phyloP scores from a whole-genome alignment of 768 basidiomycete species.

The Piloderma croceum region DNA sequence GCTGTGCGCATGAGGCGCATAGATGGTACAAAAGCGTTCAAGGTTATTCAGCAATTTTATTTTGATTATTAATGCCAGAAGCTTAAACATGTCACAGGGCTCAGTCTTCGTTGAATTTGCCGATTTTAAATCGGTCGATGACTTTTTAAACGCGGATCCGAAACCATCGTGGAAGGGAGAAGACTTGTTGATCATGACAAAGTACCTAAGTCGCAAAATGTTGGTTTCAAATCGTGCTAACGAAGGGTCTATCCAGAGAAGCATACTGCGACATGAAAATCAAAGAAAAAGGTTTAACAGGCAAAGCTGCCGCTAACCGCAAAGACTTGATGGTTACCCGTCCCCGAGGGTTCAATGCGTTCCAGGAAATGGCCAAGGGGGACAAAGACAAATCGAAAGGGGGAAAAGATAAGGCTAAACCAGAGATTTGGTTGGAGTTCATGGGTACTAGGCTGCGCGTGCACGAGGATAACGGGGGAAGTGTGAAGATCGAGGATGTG shows the following conservation, averaged over 20 bases:
- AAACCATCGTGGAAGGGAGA: slow-evolving; percentile 76
- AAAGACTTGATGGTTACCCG: slow-evolving; percentile 47
- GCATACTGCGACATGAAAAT: slow-evolving; percentile 95
- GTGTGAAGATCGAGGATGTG: slow-evolving; percentile 38
- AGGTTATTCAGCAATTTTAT: slow-evolving; percentile 45
- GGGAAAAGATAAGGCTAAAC: slow-evolving; percentile 26
- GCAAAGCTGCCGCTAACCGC: slow-evolving; percentile 59
- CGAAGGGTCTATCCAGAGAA: slow-evolving; percentile 54
- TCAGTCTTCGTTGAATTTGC: slow-evolving; percentile 93
- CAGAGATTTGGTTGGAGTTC: slow-evolving; percentile 69
- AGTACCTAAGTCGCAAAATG: slow-evolving; percentile 42
- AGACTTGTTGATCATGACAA: slow-evolving; percentile 81
- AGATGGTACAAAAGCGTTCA: slow-evolving; percentile 79
- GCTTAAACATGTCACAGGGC: slow-evolving; percentile 40
- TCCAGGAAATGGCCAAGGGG: slow-evolving; percentile 53
- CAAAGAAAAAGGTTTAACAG: slow-evolving; percentile 84
- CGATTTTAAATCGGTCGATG: slow-evolving; percentile 59
- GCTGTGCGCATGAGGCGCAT: slow-evolving; percentile 84
- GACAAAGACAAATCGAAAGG: slow-evolving; percentile 27
- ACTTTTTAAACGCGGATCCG: slow-evolving; percentile 75
- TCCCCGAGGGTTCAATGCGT: slow-evolving; percentile 76
- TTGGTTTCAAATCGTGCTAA: background rate
- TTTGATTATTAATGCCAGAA: background rate
- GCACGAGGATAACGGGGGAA: slow-evolving; percentile 43
- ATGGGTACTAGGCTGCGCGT: slow-evolving; percentile 67